A percentile compares a stretch with the other conserved stretches of the same genome.
Evolutionary conservation across 495 filamentous ascomycete species (phyloP).

Genomic region (Aspergillus homomorphus): DNA sequence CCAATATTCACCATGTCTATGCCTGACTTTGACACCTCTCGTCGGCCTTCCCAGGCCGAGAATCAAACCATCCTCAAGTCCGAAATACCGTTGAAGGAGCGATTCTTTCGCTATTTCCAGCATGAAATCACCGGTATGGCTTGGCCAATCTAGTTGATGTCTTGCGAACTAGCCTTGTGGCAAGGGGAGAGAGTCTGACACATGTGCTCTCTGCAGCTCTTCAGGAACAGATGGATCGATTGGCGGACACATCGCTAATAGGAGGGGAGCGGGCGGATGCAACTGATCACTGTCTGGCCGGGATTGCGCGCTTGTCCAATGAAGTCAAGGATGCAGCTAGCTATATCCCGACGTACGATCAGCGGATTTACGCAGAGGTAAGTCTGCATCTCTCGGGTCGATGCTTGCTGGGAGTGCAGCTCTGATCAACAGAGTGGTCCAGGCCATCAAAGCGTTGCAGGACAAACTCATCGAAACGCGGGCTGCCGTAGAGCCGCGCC

Average conservation of each 20-base stretch:
- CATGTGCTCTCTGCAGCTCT: slow-evolving; percentile 43
- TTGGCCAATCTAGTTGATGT: slow-evolving; percentile 12
- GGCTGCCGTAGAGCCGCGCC: slow-evolving; percentile 56
- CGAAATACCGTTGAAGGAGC: slow-evolving; percentile 58
- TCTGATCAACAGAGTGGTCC: slow-evolving; percentile 4
- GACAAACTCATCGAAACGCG: slow-evolving; percentile 62
- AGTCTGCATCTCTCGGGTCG: slow-evolving; percentile 2
- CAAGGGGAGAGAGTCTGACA: slow-evolving; percentile 15
- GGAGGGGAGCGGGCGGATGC: slow-evolving; percentile 60
- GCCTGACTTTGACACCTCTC: slow-evolving; percentile 26
- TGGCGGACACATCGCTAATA: slow-evolving; percentile 48
- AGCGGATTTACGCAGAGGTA: slow-evolving; percentile 70
- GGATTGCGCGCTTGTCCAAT: slow-evolving; percentile 63
- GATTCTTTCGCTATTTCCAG: slow-evolving; percentile 78
- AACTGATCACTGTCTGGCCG: slow-evolving; percentile 64
- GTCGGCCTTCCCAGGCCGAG: slow-evolving; percentile 37
- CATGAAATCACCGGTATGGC: slow-evolving; percentile 63
- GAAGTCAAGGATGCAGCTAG: slow-evolving; percentile 66
- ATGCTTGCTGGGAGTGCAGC: background rate
- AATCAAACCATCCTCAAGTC: slow-evolving; percentile 41
- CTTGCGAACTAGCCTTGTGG: slow-evolving; percentile 10
- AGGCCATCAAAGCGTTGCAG: slow-evolving; percentile 68
- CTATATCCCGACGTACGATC: slow-evolving; percentile 73
- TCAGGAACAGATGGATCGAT: slow-evolving; percentile 58
- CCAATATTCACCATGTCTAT: slow-evolving; percentile 30